These are phyloP conservation scores for Geranium rotundifolium DNA, from an alignment of 345 rosid species.

Conservation along the genomic window DNA sequence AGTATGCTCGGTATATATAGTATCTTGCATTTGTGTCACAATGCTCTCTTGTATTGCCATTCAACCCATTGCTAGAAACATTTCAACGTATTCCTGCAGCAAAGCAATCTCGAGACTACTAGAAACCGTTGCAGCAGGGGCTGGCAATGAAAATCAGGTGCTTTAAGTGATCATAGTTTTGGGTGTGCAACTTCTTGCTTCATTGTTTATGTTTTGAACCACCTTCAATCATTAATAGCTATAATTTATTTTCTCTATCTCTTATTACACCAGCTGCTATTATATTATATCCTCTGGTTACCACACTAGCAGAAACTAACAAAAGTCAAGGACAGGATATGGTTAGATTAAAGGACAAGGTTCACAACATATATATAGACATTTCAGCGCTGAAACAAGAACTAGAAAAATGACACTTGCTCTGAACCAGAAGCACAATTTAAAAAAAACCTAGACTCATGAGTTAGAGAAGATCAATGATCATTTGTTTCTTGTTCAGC, in stretches of 20 bases:
- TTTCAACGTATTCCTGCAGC: slow-evolving; percentile 48
- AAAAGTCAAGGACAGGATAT: slow-evolving; percentile 51
- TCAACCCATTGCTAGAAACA: too few species aligned
- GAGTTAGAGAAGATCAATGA: slow-evolving; percentile 53
- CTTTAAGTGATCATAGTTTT: slow-evolving; percentile 5
- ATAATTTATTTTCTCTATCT: background rate
- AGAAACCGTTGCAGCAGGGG: slow-evolving; percentile 69
- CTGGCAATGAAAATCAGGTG: slow-evolving; percentile 72
- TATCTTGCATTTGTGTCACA: too few species aligned
- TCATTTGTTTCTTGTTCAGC: background rate
- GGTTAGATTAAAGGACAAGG: slow-evolving; percentile 44
- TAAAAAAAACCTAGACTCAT: slow-evolving; percentile 34
- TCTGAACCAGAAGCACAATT: slow-evolving; percentile 40
- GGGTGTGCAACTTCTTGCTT: slow-evolving; percentile 9
- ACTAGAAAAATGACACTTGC: slow-evolving; percentile 42
- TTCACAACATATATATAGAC: slow-evolving; percentile 37
- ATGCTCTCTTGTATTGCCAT: too few species aligned
- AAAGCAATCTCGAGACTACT: slow-evolving; percentile 56
- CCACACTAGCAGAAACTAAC: slow-evolving; percentile 53
- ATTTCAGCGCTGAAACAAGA: slow-evolving; percentile 55
- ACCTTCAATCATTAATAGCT: background rate
- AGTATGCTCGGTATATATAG: slow-evolving; percentile 86
- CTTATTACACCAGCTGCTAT: background rate
- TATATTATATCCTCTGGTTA: slow-evolving; percentile 3
- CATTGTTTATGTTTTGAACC: slow-evolving; percentile 3